phyloP scores from a whole-genome alignment of 2,329 filamentous ascomycete genomes.

The Venturiaceae sp. region DNA sequence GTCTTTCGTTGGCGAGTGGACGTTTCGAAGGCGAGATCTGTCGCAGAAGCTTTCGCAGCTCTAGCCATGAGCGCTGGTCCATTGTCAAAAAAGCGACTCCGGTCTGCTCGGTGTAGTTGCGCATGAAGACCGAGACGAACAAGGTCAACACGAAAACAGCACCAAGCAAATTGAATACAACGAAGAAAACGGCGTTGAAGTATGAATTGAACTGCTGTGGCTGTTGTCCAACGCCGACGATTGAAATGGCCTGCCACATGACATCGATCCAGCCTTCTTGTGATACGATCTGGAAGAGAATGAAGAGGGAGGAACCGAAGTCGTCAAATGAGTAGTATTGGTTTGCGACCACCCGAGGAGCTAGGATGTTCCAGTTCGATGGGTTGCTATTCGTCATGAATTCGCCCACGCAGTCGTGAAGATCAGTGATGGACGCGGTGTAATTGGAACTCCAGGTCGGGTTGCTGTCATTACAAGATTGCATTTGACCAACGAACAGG shows the following conservation, averaged over 20 bases:
- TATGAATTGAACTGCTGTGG: constrained; percentile 59
- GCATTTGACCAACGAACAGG: constrained; percentile 76
- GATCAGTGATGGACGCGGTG: constrained; percentile 41
- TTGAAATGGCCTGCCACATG: constrained; percentile 73
- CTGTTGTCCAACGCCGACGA: constrained; percentile 67
- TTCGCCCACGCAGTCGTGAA: constrained; percentile 76
- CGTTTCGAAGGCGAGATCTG: constrained; percentile 94
- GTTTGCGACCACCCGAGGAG: constrained; percentile 73
- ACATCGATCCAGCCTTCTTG: constrained; percentile 97
- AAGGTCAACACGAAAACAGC: constrained; percentile 94
- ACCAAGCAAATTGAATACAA: constrained; percentile 90
- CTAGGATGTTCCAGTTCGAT: constrained; percentile 75
- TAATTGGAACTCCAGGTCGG: not conserved
- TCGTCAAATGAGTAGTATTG: constrained; percentile 88
- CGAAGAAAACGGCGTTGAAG: constrained; percentile 88
- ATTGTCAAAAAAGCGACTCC: constrained; percentile 92
- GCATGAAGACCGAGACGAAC: constrained; percentile 99
- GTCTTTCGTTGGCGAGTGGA: constrained; percentile 67
- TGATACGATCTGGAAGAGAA: constrained; percentile 96
- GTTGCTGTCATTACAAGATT: constrained; percentile 65
- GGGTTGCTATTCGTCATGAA: constrained; percentile 62
- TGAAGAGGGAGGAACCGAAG: constrained; percentile 88
- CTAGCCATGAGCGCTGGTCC: constrained; percentile 94
- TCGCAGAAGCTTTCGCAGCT: constrained; percentile 79
- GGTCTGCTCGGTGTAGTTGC: constrained; percentile 97